Evolutionary conservation across 352 stramenopile species (phyloP), one percentile per base, ranked within the genome.

Genomic region (Phytophthora palmivora): DNA sequence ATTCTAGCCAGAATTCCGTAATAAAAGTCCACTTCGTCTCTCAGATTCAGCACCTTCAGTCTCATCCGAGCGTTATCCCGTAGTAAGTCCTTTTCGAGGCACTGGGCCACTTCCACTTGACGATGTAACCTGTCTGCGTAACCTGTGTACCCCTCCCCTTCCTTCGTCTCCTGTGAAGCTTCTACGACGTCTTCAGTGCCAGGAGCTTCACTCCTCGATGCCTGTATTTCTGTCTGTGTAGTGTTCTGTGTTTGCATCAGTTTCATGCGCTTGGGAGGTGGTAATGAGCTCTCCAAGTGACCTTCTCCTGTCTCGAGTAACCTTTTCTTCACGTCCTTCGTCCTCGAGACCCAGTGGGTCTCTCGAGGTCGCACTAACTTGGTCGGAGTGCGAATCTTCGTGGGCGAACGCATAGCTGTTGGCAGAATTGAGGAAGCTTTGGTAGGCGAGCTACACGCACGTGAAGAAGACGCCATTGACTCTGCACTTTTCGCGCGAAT

Each of bases 11-110:
- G 54, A 33, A 82, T 16, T 16, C 69, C 57, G 37, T 85, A 89
- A 47, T 82, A 84, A 51, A 73, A 79, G 46, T 84, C 74, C 18
- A 89, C 80, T 36, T 87, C 78, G 0, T 81, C 69, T 24, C 70
- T 68, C 36, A 89, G 28, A 28, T 34, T 57, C 30, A 73, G 45
- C 19, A 60, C 67, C 53, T 84, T 83, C 26, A 89, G 76, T 24
- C 65, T 74, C 61, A 88, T 72, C 12, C 74, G 59, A 21, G 63
- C 67, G 15, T 77, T 84, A 26, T 88, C 80, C 10, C 72, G 67
- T 14, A 82, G 28, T 7, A 89, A 46, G 11, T 85, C 72, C 16
- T 75, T 34, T 19, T 79, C 63, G 15, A 89, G 66, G 11, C 60
- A 70, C 11, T 46, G 67, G 0, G 68, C 78, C 2, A 87, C 62